These are phyloP conservation scores for Oropetium thomaeum DNA, from an alignment of 176 grass and related monocot species.

Conservation along the genomic window DNA sequence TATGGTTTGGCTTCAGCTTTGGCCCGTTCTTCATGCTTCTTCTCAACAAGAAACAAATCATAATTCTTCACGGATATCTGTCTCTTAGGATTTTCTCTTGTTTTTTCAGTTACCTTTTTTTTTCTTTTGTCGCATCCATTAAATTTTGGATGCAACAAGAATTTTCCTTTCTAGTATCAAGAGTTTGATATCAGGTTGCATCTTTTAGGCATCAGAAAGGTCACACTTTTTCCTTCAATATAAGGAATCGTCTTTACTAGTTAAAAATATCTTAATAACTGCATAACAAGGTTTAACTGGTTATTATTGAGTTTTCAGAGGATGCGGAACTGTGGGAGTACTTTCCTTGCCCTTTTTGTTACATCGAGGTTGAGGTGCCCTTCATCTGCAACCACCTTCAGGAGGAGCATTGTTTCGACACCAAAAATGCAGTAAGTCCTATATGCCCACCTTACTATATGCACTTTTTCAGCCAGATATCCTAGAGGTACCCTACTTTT, in stretches of 20 bases:
- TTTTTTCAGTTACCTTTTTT: background rate
- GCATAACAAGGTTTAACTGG: background rate
- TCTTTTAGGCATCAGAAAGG: background rate
- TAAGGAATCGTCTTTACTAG: background rate
- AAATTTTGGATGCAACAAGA: conserved; percentile 9
- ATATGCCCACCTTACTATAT: background rate
- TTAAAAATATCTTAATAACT: background rate
- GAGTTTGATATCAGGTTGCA: background rate
- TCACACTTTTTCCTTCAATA: background rate
- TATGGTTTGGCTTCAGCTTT: background rate
- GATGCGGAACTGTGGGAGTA: conserved; percentile 79
- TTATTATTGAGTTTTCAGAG: conserved; percentile 31
- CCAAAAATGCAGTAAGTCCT: conserved; percentile 63
- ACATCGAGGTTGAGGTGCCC: conserved; percentile 76
- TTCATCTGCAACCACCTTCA: conserved; percentile 78
- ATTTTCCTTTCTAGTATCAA: background rate
- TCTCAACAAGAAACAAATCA: background rate
- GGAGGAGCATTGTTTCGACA: conserved; percentile 88
- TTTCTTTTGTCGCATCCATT: too few species aligned
- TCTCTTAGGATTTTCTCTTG: background rate
- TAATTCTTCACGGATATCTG: background rate
- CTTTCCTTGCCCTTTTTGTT: conserved; percentile 84
- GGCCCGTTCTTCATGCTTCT: background rate
- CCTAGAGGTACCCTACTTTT: background rate
- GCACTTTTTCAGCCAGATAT: background rate